Conservation (phyloP, 2,329 filamentous ascomycete genomes). For the Phaeosphaeria sp. region DNA sequence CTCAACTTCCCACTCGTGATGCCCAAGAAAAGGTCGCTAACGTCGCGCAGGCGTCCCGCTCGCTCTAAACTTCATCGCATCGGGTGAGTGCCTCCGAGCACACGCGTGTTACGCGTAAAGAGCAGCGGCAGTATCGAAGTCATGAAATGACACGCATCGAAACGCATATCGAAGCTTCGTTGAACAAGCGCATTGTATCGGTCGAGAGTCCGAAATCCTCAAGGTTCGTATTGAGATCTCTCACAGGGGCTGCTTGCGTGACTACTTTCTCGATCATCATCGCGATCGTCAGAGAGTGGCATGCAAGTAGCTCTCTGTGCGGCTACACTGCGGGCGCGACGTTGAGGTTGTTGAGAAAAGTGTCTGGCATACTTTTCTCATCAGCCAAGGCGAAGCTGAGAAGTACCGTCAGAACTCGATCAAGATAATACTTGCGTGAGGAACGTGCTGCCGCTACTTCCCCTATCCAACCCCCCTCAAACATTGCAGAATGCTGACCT, state of each 20-base stretch:
- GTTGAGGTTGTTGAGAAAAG: constrained; percentile 36
- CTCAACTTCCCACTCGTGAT: neutral
- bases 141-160: constrained; percentile 17
- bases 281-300: neutral
- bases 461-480: constrained; percentile 50
- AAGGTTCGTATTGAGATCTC: constrained; percentile 52
- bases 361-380: constrained; percentile 6
- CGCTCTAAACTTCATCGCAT: constrained; percentile 88
- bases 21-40: constrained; percentile 29
- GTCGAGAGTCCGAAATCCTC: constrained; percentile 25
- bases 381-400: constrained; percentile 74
- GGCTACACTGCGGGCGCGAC: constrained; percentile 87
- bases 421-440: constrained; percentile 99
- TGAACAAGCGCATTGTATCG: constrained; percentile 18
- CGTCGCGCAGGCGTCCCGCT: constrained; percentile 71
- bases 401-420: constrained; percentile 96
- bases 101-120: constrained; percentile 44
- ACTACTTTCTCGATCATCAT: constrained; percentile 1
- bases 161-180: constrained; percentile 2
- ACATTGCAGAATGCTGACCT: constrained; percentile 39
- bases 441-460: constrained; percentile 89
- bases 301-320: constrained; percentile 45
- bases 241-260: constrained; percentile 24
- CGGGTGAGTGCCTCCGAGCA: constrained; percentile 73
- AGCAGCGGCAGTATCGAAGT: constrained; percentile 69